Conservation (phyloP, 345 rosid species). For the Raphanus raphanistrum region DNA sequence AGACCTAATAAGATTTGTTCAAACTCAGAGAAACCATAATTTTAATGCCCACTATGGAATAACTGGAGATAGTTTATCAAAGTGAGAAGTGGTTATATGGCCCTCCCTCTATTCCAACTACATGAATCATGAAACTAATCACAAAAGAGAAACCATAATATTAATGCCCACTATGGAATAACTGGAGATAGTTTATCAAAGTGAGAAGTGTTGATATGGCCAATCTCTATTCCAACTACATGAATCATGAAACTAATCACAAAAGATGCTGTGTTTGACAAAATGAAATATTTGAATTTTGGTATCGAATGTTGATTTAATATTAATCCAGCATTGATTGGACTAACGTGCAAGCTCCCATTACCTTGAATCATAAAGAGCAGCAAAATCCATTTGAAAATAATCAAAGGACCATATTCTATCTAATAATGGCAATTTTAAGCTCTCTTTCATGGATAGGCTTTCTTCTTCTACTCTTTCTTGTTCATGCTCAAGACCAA, state of each 20-base stretch:
- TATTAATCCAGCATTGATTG: background rate
- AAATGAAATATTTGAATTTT: background rate
- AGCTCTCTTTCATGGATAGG: background rate
- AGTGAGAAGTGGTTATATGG: background rate
- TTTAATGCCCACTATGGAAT: background rate
- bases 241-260: background rate
- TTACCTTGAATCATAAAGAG: background rate
- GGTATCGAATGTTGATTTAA: background rate
- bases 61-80: background rate
- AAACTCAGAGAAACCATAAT: too few relatives aligned
- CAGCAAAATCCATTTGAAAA: background rate
- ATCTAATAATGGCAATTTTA: background rate
- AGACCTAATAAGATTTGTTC: too few relatives aligned
- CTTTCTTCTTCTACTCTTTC: background rate
- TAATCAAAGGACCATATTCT: background rate
- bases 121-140: background rate
- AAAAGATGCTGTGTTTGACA: background rate
- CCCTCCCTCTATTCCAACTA: background rate
- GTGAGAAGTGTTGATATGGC: background rate
- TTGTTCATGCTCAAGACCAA: conserved; percentile 4
- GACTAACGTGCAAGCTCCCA: background rate
- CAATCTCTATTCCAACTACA: background rate
- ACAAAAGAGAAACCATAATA: background rate
- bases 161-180: background rate
- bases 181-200: background rate